phyloP scores from a whole-genome alignment of 805 yeast species.

The Isabelozyma gotoi region DNA sequence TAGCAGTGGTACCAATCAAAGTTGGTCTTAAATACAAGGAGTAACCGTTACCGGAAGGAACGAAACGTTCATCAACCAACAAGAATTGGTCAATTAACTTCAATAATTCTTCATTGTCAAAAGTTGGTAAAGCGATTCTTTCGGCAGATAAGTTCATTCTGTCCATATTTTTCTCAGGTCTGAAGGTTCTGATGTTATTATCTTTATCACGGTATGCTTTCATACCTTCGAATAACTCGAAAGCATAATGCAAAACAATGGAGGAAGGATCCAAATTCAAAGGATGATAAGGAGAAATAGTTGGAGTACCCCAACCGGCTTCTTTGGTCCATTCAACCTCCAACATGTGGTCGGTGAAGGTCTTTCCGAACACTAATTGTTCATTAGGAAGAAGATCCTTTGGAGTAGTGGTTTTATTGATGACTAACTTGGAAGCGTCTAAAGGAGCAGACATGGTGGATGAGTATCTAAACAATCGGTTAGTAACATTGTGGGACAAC shows the following conservation, averaged over 20 bases:
- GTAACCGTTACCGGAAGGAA: slow-evolving; percentile 86
- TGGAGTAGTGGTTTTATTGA: slow-evolving; percentile 38
- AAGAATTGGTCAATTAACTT: slow-evolving; percentile 76
- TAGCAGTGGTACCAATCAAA: slow-evolving; percentile 86
- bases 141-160: slow-evolving; percentile 88
- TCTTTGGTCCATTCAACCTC: slow-evolving; percentile 77
- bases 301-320: slow-evolving; percentile 87
- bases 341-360: slow-evolving; percentile 87
- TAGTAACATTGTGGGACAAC: neutral
- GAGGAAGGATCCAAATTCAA: slow-evolving; percentile 82
- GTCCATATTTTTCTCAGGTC: slow-evolving; percentile 89
- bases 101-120: slow-evolving; percentile 75
- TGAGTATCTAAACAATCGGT: neutral
- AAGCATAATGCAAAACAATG: slow-evolving; percentile 91
- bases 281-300: slow-evolving; percentile 80
- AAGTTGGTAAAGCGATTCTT: slow-evolving; percentile 85
- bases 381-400: slow-evolving; percentile 36
- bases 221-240: slow-evolving; percentile 93
- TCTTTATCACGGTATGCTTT: slow-evolving; percentile 76
- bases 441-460: slow-evolving; percentile 20
- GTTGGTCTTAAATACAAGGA: slow-evolving; percentile 94
- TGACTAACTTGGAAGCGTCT: slow-evolving; percentile 37
- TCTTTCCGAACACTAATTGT: slow-evolving; percentile 41
- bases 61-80: slow-evolving; percentile 69
- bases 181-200: slow-evolving; percentile 75